Evolutionary conservation across 805 yeast species (phyloP).

Genomic region (Clavispora phyllophila): DNA sequence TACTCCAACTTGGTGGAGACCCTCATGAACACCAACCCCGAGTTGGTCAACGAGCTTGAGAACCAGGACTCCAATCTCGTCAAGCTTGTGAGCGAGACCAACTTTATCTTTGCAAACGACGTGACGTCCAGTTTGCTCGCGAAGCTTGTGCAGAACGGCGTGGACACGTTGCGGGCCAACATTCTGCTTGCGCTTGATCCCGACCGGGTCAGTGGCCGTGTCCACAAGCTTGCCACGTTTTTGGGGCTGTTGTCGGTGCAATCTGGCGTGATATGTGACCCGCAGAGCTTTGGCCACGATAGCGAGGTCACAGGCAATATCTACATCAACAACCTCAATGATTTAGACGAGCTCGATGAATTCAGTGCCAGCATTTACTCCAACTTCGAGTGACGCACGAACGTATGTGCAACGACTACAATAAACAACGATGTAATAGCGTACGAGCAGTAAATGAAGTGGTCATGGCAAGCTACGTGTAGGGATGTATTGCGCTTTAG

Average conservation of each 20-base stretch:
- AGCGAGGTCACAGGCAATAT: constrained; percentile 34
- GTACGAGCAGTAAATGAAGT: no score
- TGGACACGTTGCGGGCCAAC: constrained; percentile 31
- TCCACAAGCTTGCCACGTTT: constrained; percentile 52
- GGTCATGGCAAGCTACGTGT: no score
- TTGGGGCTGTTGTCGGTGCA: constrained; percentile 68
- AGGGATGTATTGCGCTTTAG: no score
- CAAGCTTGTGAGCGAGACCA: constrained; percentile 43
- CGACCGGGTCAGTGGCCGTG: constrained; percentile 12
- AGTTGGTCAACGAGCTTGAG: constrained; percentile 33
- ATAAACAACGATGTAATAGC: neutral
- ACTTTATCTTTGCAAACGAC: constrained; percentile 32
- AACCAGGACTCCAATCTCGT: constrained; percentile 31
- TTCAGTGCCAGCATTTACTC: constrained; percentile 88
- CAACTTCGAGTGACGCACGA: constrained; percentile 49
- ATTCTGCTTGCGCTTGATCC: constrained; percentile 25
- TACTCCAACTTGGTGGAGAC: constrained; percentile 40
- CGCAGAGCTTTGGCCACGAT: constrained; percentile 27
- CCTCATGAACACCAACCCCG: constrained; percentile 44
- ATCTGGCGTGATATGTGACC: constrained; percentile 47
- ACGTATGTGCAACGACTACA: neutral
- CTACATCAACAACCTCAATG: constrained; percentile 33
- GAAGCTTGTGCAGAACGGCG: constrained; percentile 28
- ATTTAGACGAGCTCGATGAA: constrained; percentile 65
- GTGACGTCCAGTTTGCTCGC: constrained; percentile 27